Evolutionary conservation across 805 yeast genomes (phyloP), one percentile per base, ranked within the genome.

Genomic region (Candida maesae): DNA sequence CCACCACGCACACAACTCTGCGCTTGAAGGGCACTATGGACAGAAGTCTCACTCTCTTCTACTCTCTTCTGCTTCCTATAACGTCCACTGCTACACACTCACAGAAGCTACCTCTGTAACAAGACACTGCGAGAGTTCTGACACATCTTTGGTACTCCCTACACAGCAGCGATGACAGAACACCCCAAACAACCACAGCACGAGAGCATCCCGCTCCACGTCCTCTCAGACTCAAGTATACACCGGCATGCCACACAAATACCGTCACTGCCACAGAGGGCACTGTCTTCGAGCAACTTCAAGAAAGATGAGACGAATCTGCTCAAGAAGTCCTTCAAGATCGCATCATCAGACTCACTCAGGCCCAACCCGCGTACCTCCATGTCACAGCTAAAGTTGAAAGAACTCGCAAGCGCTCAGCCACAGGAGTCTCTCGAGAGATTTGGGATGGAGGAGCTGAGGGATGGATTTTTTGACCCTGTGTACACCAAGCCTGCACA

Each of bases 381-480:
- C 4, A 50, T 65, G 44, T 64, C 71, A 3, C 69, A 65, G 36
- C 27, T 66, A 38, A 51, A 58, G 39, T 46, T 67, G 13, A 52
- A 55, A 12, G 52, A 55, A 18, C 49, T 66, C 17, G 53, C 58
- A 2, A 45, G 49, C 9, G 26, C 29, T 6, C 25, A 30, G 1
- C 23, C 36, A 6, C 53, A 53, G 2, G 52, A 56, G 8, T 47
- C 53, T 5, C 52, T 65, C 42, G 63, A 64, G 16, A 51, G 60
- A n/a, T 46, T 68, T 25, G 65, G 57, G 1, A 38, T 71, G n/a
- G 71, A 69, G 39, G 79, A 73, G 47, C 48, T 68, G 19, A 59
- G 78, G 49, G 69, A 68, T 37, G 76, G 76, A 9, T 73, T 67
- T 50, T 73, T 73, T 44, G 77, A 73, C 48, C 69, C 78, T 2